Evolutionary conservation across 306 rosid genomes (phyloP), one percentile per base, ranked within the genome.

Genomic region (Adenanthera pavonina): DNA sequence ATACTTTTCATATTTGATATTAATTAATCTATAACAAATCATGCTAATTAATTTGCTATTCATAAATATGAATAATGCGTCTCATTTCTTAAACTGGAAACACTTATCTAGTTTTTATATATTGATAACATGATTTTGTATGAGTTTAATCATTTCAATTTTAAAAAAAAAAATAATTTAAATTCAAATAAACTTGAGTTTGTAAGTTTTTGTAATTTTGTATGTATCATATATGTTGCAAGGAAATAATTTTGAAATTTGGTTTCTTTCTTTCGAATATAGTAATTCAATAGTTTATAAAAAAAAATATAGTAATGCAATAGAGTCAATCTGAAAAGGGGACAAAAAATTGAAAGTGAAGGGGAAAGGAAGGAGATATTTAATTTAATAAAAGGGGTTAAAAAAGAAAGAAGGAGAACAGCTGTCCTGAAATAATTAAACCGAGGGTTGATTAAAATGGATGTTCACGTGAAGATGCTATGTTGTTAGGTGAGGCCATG

Each of bases 391-490:
- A 25, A 44, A 25, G 25, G 8, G 30, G 56, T 67, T 3, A 40
- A 34, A 65, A 17, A 17, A 52, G 51, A 34, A 59, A 47, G 16
- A 14, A 40, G 64, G 36, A 36, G 47, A 72, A 80, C 78, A 80
- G 73, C 77, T 72, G 78, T 80, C 62, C n/a, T 15, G 44, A 33
- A 53, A 80, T 76, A 78, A 47, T 25, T 25, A 25, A 25, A 25
- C 30, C 30, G 30, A 25, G 30, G 30, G 30, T 25, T 25, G 30
- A 25, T 25, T 25, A 47, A 54, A 61, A 17, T 73, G 65, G 40
- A 13, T 70, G 52, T 46, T 70, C 61, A 49, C 61, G 44, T 49
- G 76, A 48, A 72, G 54, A 40, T 49, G 60, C 77, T 36, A 34
- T 16, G 17, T 33, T 17, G 48, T 69, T 60, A 13, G 66, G 66